Evolutionary conservation across 257 asterid species (phyloP).

Genomic region (Ajuga chamaepitys): DNA sequence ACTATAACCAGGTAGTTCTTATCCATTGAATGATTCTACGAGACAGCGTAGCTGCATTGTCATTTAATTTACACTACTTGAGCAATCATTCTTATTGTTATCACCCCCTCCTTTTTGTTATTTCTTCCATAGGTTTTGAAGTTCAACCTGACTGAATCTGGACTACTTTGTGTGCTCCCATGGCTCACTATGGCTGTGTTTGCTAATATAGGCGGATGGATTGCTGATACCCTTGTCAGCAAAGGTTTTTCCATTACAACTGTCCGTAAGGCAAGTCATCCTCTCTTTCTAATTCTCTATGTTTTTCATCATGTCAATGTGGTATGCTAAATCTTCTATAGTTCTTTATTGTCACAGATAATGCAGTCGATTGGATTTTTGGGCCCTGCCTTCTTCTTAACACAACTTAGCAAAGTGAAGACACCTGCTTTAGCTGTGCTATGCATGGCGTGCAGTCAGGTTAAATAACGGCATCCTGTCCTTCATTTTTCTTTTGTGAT

Average conservation of each 20-base stretch:
- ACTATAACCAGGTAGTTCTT: constrained; percentile 83
- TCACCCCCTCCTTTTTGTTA: constrained; percentile 1
- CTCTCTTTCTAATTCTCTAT: neutral
- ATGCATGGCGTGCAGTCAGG: constrained; percentile 99
- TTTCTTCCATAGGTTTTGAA: constrained; percentile 55
- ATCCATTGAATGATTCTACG: constrained; percentile 1
- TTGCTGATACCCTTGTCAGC: constrained; percentile 81
- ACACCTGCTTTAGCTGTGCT: constrained; percentile 88
- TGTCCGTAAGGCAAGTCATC: constrained; percentile 25
- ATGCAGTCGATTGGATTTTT: constrained; percentile 94
- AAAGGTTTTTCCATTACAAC: constrained; percentile 64
- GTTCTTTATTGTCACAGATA: constrained; percentile 42
- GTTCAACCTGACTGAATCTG: constrained; percentile 88
- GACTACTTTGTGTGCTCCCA: constrained; percentile 75
- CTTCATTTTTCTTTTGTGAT: neutral
- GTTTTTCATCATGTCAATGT: neutral
- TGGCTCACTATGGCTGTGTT: constrained; percentile 89
- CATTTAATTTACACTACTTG: neutral
- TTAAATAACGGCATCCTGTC: constrained; percentile 12
- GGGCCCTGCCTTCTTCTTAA: constrained; percentile 88
- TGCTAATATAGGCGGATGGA: constrained; percentile 89
- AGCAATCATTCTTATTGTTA: neutral
- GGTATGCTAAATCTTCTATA: neutral
- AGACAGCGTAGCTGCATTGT: neutral
- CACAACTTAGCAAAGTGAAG: constrained; percentile 69